Base-by-base conservation (phyloP, 352 stramenopile genomes). In the Thalassiosira exigua region DNA sequence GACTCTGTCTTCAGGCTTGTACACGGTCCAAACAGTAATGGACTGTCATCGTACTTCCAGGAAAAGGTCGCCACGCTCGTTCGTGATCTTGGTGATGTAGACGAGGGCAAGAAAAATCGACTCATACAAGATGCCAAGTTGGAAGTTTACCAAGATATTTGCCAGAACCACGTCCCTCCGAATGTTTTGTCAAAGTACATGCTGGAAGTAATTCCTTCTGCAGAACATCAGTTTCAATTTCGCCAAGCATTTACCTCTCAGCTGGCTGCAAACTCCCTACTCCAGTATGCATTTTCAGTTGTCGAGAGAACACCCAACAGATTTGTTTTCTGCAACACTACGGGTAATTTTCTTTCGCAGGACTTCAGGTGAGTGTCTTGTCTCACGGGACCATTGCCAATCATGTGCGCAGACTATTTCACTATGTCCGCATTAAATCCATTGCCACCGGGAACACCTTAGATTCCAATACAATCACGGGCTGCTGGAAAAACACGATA, bases 311-410 rank as follows among this genome's bases (percentile, higher is more conserved):
- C 73, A 61, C 88, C 90, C 22, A 82, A 69, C 14, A 81, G 81
- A 58, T 91, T 94, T 70, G 77, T 90, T 4, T 81, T 93, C 46
- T 79, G 87, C 48, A 75, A 76, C 53, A 39, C 21, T 30, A 88
- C 73, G n/a, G 90, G 80, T n/a, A 61, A 82, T 67, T 67, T 91
- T 4, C 48, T 92, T 19, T 79, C 84, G 11, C 86, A 85, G 57
- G 90, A 94, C 61, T 92, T 92, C 65, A 79, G 90, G 29, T 86
- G n/a, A n/a, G n/a, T n/a, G n/a, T n/a, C n/a, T n/a, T n/a, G n/a
- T n/a, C n/a, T n/a, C n/a, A n/a, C n/a, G n/a, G n/a, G n/a, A n/a
- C n/a, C n/a, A n/a, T n/a, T n/a, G n/a, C n/a, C n/a, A n/a, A n/a
- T n/a, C n/a, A n/a, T n/a, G n/a, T n/a, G n/a, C n/a, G n/a, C n/a